phyloP scores from a whole-genome alignment of 1,284 basidiomycete species.

The Rhodofomes roseus region DNA sequence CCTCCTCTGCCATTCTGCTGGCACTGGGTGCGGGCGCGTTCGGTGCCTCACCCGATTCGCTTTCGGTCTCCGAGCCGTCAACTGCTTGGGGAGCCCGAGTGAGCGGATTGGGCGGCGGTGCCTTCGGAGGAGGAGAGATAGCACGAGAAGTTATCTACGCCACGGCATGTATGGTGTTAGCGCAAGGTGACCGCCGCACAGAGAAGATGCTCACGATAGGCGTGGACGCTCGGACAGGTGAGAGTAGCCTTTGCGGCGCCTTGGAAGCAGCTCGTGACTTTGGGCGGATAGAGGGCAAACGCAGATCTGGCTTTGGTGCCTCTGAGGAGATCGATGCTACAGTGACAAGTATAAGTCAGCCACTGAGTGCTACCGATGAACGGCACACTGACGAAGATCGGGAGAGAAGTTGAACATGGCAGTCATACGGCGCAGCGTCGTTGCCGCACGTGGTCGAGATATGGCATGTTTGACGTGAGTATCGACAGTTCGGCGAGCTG shows the following conservation, averaged over 20 bases:
- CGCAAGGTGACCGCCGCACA: neutral
- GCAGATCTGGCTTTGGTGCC: conserved; percentile 6
- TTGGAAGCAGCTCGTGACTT: conserved; percentile 8
- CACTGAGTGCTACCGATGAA: neutral
- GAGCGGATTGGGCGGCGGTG: neutral
- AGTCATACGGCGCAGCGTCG: conserved; percentile 62
- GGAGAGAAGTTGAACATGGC: conserved; percentile 62
- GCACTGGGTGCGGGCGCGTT: neutral
- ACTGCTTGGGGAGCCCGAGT: neutral
- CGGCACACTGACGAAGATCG: conserved; percentile 52
- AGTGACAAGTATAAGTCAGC: neutral
- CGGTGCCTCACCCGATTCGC: neutral
- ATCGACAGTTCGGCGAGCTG: conserved; percentile 61
- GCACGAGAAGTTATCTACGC: neutral
- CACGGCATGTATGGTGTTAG: neutral
- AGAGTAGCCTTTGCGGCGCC: neutral
- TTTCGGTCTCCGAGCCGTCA: neutral
- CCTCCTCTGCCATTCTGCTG: neutral
- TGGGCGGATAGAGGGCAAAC: neutral
- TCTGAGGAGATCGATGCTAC: conserved; percentile 29
- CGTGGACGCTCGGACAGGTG: neutral
- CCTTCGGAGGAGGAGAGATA: neutral
- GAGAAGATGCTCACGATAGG: neutral
- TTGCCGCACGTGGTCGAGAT: conserved; percentile 61
- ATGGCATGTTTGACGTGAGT: conserved; percentile 68